A percentile compares a stretch with the other conserved stretches of the same genome.
These are phyloP conservation scores for Lasiosphaeris hirsuta DNA, from an alignment of 495 filamentous ascomycete genomes.

Conservation along the genomic window DNA sequence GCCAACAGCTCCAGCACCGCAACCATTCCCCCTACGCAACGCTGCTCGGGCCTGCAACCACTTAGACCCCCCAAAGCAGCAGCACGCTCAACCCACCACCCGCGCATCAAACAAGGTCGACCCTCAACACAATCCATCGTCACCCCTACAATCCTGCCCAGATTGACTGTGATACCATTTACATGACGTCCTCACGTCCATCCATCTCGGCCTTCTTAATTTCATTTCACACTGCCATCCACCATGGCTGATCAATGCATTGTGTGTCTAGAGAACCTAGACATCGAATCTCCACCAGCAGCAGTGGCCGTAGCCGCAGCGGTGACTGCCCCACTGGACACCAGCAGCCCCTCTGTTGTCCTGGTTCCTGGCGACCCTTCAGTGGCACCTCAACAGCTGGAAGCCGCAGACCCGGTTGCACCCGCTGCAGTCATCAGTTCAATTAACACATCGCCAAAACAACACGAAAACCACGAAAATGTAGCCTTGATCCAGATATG, in stretches of 20 bases:
- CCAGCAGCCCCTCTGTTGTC: slow-evolving; percentile 1
- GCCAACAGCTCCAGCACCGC: background rate
- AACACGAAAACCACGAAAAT: slow-evolving; percentile 33
- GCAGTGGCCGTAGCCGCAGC: slow-evolving; percentile 4
- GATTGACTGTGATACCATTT: slow-evolving; percentile 21
- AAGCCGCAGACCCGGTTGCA: slow-evolving; percentile 40
- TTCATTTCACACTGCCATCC: slow-evolving; percentile 14
- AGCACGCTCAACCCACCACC: slow-evolving; percentile 4
- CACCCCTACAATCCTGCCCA: background rate
- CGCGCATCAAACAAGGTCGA: background rate
- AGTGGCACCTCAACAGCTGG: slow-evolving; percentile 16
- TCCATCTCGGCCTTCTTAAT: slow-evolving; percentile 5
- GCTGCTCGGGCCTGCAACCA: slow-evolving; percentile 7
- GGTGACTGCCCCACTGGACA: slow-evolving; percentile 8
- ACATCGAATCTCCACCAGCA: slow-evolving; percentile 34
- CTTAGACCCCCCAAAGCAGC: slow-evolving; percentile 8
- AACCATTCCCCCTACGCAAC: background rate
- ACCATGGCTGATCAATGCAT: slow-evolving; percentile 91
- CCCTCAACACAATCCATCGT: background rate
- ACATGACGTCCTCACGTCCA: slow-evolving; percentile 36
- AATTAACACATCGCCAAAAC: slow-evolving; percentile 47
- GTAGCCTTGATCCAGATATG: slow-evolving; percentile 62
- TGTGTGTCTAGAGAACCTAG: slow-evolving; percentile 91
- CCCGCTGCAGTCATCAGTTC: slow-evolving; percentile 25
- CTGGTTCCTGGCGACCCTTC: background rate